Base-by-base conservation (phyloP, 202 grass and related monocot species). In the Brachypodium distachyon region DNA sequence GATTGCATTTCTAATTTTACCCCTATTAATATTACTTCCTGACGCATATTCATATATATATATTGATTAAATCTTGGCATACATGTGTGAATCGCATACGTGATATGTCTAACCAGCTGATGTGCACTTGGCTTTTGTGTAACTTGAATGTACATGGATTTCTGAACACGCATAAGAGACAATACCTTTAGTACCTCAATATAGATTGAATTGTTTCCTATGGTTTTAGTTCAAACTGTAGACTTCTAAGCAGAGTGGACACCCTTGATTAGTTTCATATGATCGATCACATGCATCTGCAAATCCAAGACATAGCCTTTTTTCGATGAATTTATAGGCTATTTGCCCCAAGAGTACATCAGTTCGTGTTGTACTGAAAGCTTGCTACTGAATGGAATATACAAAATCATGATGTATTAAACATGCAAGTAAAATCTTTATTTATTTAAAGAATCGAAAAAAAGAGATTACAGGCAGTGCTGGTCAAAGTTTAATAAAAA, bases 241-340 rank as follows among this genome's bases (percentile, higher is more conserved):
- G 27, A 55, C 13, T 16, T 12, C 36, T 44, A 66, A 56, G 7
- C 12, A 58, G 13, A 23, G 4, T n/a, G n/a, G 11, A 29, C 34
- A 29, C n/a, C 27, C 18, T 83, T 31, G 33, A 29, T 70, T 49
- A 10, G 32, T 77, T 52, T 51, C 17, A n/a, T n/a, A n/a, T 65
- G 29, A n/a, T n/a, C 60, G 53, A 83, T 70, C 52, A 77, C 42
- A 82, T 74, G 79, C 26, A 26, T 74, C 23, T 9, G 56, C 3
- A 27, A 23, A 33, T 29, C 46, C 9, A 26, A 73, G 17, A 29
- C 14, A 49, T 14, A 72, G 23, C 43, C n/a, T n/a, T n/a, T n/a
- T n/a, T n/a, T n/a, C n/a, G n/a, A n/a, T n/a, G n/a, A n/a, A n/a
- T n/a, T 21, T 17, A 62, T 22, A 58, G 67, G 4, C 21, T 47